phyloP scores from a whole-genome alignment of 1,284 basidiomycete species.

The Laetiporus sulphureus region DNA sequence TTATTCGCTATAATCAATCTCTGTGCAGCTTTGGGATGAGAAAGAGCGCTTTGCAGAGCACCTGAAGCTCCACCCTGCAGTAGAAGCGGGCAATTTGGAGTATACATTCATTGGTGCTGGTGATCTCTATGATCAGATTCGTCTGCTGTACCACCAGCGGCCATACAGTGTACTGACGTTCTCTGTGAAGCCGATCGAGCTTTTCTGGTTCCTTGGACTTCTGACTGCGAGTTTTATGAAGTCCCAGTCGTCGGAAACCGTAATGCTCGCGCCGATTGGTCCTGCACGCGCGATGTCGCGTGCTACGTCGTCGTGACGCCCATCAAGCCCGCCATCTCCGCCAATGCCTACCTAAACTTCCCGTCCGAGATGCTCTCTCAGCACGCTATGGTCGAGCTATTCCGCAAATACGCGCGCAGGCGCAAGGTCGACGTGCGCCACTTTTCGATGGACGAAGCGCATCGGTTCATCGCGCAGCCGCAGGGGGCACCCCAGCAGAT shows the following conservation, averaged over 20 bases:
- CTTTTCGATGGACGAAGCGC: conserved; percentile 9
- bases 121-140: conserved; percentile 8
- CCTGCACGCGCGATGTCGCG: conserved; percentile 5
- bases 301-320: conserved; percentile 9
- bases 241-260: conserved; percentile 8
- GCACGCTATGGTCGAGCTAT: conserved; percentile 6
- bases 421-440: conserved; percentile 4
- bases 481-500: conserved; percentile 7
- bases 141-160: background rate
- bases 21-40: conserved; percentile 8
- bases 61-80: conserved; percentile 8
- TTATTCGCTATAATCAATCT: too few species aligned
- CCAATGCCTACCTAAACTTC: conserved; percentile 8
- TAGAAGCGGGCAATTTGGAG: conserved; percentile 5
- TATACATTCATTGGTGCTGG: conserved; percentile 10
- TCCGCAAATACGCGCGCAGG: conserved; percentile 6
- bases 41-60: conserved; percentile 5
- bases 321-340: conserved; percentile 6
- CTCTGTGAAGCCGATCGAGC: conserved; percentile 2
- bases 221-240: conserved; percentile 6
- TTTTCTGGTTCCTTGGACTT: conserved; percentile 10
- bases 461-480: conserved; percentile 4
- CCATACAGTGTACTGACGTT: too few species aligned
- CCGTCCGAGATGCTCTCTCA: conserved; percentile 9
- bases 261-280: conserved; percentile 8